These are phyloP conservation scores for Neolecta irregularis DNA, from an alignment of 1,139 yeast genomes.

Conservation along the genomic window DNA sequence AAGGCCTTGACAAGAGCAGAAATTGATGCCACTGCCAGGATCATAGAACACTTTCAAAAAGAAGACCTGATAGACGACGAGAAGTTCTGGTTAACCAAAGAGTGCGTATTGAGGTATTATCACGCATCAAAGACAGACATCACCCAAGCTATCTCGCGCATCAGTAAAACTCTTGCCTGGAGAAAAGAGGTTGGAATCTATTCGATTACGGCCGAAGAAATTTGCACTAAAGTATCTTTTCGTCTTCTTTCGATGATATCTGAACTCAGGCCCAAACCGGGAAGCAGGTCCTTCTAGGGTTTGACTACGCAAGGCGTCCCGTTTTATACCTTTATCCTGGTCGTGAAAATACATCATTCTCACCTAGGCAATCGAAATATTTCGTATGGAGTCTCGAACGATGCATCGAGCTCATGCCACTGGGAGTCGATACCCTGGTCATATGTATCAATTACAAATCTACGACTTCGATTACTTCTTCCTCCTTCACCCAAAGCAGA, in stretches of 20 bases:
- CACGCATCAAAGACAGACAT: constrained; percentile 84
- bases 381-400: constrained; percentile 82
- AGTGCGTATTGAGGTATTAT: constrained; percentile 71
- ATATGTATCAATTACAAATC: constrained; percentile 78
- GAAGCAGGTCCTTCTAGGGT: constrained; percentile 76
- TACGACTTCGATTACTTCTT: constrained; percentile 50
- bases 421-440: constrained; percentile 87
- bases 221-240: too few relatives aligned
- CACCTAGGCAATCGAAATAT: constrained; percentile 81
- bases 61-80: constrained; percentile 42
- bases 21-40: too few relatives aligned
- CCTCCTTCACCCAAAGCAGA: constrained; percentile 65
- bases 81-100: constrained; percentile 79
- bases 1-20: too few relatives aligned
- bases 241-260: too few relatives aligned
- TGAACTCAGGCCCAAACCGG: constrained; percentile 47
- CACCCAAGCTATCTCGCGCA: constrained; percentile 53
- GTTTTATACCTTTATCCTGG: constrained; percentile 83
- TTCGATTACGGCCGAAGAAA: constrained; percentile 29
- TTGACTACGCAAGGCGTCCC: constrained; percentile 76
- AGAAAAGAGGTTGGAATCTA: constrained; percentile 78
- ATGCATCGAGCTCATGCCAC: constrained; percentile 84
- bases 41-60: too few relatives aligned
- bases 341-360: constrained; percentile 77
- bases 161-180: constrained; percentile 71